A percentile compares a stretch with the other conserved stretches of the same genome.
These are phyloP conservation scores for Brasilioporus rufonigricans DNA, from an alignment of 768 basidiomycete genomes.

Conservation along the genomic window DNA sequence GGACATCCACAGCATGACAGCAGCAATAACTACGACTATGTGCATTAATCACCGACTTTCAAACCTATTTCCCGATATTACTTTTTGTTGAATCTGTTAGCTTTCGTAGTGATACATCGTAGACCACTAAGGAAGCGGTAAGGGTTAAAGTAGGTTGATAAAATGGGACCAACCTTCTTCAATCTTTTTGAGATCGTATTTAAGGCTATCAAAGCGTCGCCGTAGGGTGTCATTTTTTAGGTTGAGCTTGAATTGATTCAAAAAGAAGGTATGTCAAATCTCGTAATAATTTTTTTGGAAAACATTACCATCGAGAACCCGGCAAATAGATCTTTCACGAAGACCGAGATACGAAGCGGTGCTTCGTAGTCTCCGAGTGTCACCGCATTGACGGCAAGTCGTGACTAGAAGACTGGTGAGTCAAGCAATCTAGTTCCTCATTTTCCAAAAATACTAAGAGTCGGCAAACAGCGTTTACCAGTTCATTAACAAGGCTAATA, in stretches of 20 bases:
- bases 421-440: not conserved
- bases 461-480: slow-evolving; percentile 45
- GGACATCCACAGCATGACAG: not conserved
- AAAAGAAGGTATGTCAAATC: slow-evolving; percentile 3
- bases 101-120: slow-evolving; percentile 78
- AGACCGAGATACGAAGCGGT: slow-evolving; percentile 71
- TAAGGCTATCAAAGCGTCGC: slow-evolving; percentile 75
- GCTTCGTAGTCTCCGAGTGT: slow-evolving; percentile 79
- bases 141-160: not conserved
- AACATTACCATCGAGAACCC: slow-evolving; percentile 73
- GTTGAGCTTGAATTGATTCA: slow-evolving; percentile 53
- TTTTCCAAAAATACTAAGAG: not conserved
- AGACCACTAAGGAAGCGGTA: slow-evolving; percentile 56
- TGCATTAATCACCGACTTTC: not conserved
- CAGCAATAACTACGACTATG: not conserved
- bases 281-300: not conserved
- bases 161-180: slow-evolving; percentile 65
- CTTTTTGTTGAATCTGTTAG: slow-evolving; percentile 38
- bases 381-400: slow-evolving; percentile 78
- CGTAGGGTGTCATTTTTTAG: slow-evolving; percentile 77
- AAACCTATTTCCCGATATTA: not conserved
- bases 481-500: slow-evolving; percentile 75
- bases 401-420: slow-evolving; percentile 48
- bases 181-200: slow-evolving; percentile 86
- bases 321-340: slow-evolving; percentile 79